These are phyloP conservation scores for Suhomyces tanzawaensis DNA, from an alignment of 805 yeast genomes.

Conservation along the genomic window DNA sequence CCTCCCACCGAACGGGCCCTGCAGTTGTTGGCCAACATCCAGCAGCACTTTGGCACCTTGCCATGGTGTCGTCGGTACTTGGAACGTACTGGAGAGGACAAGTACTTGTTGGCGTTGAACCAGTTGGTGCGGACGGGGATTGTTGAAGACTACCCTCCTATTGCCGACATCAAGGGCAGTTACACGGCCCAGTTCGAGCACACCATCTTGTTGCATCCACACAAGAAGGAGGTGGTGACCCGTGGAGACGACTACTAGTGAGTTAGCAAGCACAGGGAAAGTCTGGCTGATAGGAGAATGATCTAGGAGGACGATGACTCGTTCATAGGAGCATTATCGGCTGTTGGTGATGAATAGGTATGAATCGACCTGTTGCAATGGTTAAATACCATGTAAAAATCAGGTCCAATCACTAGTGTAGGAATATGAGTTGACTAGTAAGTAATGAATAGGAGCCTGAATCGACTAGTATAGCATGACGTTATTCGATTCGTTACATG, in stretches of 20 bases:
- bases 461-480: no score
- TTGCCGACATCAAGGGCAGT: conserved; percentile 76
- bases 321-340: no score
- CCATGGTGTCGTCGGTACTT: conserved; percentile 96
- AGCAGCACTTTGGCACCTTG: conserved; percentile 83
- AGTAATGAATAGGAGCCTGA: no score
- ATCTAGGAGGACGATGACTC: no score
- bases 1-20: conserved; percentile 68
- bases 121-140: conserved; percentile 80
- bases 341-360: no score
- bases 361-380: no score
- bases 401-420: no score
- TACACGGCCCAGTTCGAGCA: conserved; percentile 98
- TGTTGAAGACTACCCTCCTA: conserved; percentile 93
- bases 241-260: conserved; percentile 85
- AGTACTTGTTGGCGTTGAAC: conserved; percentile 83
- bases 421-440: no score
- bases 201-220: conserved; percentile 86
- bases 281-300: no score
- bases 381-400: no score
- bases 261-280: no score
- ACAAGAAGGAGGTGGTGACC: conserved; percentile 89
- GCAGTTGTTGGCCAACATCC: conserved; percentile 64
- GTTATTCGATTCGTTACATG: no score
- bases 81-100: conserved; percentile 89